Conservation (phyloP, 306 rosid genomes). For the Cicer bijugum region DNA sequence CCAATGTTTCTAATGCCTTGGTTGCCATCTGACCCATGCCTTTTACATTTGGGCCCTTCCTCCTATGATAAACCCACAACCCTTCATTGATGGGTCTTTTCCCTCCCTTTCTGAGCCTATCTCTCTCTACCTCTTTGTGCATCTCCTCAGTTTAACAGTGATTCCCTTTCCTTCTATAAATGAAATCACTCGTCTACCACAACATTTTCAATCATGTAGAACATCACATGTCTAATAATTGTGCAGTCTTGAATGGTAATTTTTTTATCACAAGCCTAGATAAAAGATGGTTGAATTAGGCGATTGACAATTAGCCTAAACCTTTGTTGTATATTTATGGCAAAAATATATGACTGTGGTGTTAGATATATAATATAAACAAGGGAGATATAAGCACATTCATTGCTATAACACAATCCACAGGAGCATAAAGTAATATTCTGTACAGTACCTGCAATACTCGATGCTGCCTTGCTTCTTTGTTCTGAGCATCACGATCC, state of each 20-base stretch:
- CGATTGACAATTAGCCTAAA: neutral
- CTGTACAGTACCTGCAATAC: slow-evolving; percentile 70
- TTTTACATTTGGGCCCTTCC: neutral
- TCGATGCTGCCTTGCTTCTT: slow-evolving; percentile 91
- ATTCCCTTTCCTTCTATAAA: slow-evolving; percentile 3
- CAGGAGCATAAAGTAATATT: slow-evolving; percentile 18
- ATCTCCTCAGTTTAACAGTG: neutral
- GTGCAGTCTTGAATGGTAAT: neutral
- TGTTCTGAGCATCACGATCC: slow-evolving; percentile 95
- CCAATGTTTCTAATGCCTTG: neutral
- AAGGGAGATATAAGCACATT: slow-evolving; percentile 10
- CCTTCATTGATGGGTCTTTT: neutral
- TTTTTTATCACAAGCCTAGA: slow-evolving; percentile 1
- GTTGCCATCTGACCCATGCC: neutral
- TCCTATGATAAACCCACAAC: neutral
- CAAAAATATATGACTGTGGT: neutral
- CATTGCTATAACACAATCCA: slow-evolving; percentile 5
- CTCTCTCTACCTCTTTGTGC: neutral
- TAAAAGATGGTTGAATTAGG: neutral
- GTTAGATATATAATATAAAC: neutral
- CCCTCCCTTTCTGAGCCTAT: neutral
- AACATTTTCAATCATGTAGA: neutral
- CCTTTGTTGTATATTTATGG: slow-evolving; percentile 12
- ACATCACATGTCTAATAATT: neutral
- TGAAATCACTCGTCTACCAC: neutral